A percentile compares a stretch with the other conserved stretches of the same genome.
Conservation (phyloP, 805 yeast genomes). For the Nakazawaea populi region DNA sequence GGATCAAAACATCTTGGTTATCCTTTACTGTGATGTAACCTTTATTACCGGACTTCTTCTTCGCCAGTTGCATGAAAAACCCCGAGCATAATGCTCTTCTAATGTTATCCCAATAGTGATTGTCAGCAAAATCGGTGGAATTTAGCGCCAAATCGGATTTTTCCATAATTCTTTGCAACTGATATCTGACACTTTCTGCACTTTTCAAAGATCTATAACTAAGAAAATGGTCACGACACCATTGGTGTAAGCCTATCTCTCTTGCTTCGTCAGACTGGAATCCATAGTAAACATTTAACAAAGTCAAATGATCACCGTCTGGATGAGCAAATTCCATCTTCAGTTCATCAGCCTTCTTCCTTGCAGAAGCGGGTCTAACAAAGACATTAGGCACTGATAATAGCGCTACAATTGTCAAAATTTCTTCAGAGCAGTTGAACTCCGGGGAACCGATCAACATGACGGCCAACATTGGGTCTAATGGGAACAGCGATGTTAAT, state of each 20-base stretch:
- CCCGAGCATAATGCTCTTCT: constrained; percentile 88
- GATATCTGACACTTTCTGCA: constrained; percentile 84
- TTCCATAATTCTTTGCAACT: constrained; percentile 79
- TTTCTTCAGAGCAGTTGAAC: constrained; percentile 82
- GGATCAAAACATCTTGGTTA: constrained; percentile 91
- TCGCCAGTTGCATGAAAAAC: constrained; percentile 97
- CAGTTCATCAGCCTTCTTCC: constrained; percentile 86
- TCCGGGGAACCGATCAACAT: constrained; percentile 85
- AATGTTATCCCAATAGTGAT: constrained; percentile 66
- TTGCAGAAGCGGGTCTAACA: constrained; percentile 84
- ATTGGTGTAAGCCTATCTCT: constrained; percentile 58
- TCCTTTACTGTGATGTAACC: constrained; percentile 92
- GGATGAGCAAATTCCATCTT: constrained; percentile 86
- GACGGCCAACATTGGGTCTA: constrained; percentile 94
- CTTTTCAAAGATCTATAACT: constrained; percentile 78
- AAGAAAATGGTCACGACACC: constrained; percentile 91
- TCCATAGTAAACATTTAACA: constrained; percentile 82
- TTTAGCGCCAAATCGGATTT: constrained; percentile 67
- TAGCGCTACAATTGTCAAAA: constrained; percentile 83
- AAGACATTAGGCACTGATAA: constrained; percentile 92
- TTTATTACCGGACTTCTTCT: constrained; percentile 73
- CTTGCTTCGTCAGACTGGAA: constrained; percentile 72
- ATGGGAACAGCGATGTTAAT: constrained; percentile 85
- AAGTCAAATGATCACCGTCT: constrained; percentile 91
- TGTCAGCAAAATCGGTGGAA: constrained; percentile 62